phyloP scores from a whole-genome alignment of 2,329 filamentous ascomycete species.

The Colletotrichum acutatum region DNA sequence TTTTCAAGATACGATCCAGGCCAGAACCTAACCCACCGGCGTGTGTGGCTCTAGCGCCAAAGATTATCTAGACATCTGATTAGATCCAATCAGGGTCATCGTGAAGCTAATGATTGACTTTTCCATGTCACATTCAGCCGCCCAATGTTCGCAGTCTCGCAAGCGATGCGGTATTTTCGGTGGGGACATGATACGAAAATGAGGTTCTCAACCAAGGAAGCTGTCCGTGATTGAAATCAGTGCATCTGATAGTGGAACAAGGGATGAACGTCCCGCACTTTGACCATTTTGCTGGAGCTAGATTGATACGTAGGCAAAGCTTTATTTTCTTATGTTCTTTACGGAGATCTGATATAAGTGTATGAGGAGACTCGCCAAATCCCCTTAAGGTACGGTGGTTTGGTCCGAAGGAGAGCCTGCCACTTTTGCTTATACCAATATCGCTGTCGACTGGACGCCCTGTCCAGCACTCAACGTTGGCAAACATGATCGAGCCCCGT shows the following conservation, averaged over 20 bases:
- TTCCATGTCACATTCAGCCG: neutral
- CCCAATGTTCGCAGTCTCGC: neutral
- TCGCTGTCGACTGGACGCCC: neutral
- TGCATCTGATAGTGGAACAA: neutral
- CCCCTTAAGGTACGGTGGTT: no score
- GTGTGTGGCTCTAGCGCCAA: no score
- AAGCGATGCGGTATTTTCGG: neutral
- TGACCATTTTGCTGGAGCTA: neutral
- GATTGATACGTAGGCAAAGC: neutral
- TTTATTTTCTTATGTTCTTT: neutral
- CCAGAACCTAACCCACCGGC: neutral
- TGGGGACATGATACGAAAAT: neutral
- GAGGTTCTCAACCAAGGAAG: neutral
- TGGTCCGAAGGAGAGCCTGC: neutral
- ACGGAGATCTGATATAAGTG: neutral
- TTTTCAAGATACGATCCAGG: neutral
- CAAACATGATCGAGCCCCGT: neutral
- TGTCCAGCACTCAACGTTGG: neutral
- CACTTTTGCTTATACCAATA: neutral
- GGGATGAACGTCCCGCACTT: neutral
- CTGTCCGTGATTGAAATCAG: neutral
- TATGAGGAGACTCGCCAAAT: neutral
- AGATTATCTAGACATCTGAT: constrained; percentile 14
- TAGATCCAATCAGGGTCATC: constrained; percentile 11
- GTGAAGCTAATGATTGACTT: neutral